These are phyloP conservation scores for Abrus precatorius DNA, from an alignment of 306 rosid species.

Conservation along the genomic window DNA sequence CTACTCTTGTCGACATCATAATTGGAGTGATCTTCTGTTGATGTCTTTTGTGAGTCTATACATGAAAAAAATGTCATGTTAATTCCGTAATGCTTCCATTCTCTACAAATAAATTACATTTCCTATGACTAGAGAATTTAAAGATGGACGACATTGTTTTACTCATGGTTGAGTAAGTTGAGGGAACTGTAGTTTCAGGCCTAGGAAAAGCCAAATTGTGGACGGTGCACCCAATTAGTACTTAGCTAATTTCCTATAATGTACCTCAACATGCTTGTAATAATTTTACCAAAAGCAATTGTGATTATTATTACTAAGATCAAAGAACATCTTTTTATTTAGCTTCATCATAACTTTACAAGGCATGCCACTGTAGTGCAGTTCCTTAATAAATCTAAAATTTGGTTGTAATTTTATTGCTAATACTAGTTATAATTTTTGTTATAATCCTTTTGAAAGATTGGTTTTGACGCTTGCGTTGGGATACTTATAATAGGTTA, in stretches of 20 bases:
- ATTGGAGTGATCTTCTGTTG: neutral
- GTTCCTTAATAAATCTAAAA: neutral
- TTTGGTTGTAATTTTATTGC: neutral
- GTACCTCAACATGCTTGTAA: neutral
- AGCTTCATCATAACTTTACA: neutral
- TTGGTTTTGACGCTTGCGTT: slow-evolving; percentile 25
- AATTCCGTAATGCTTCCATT: neutral
- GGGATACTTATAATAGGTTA: slow-evolving; percentile 60
- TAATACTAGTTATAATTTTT: neutral
- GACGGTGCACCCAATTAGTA: neutral
- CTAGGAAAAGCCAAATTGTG: neutral
- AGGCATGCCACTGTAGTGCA: neutral
- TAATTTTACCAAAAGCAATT: neutral
- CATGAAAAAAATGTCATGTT: neutral
- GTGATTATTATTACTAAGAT: neutral
- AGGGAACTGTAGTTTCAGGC: slow-evolving; percentile 10
- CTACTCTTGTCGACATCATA: slow-evolving; percentile 4
- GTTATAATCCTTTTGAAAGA: neutral
- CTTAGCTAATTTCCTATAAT: neutral
- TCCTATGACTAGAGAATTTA: neutral
- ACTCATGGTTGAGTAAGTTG: neutral
- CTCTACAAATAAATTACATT: neutral
- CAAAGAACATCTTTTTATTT: neutral
- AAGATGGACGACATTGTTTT: neutral
- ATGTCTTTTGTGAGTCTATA: neutral